These are phyloP conservation scores for Amyloporia xantha DNA, from an alignment of 768 basidiomycete genomes.

Conservation along the genomic window DNA sequence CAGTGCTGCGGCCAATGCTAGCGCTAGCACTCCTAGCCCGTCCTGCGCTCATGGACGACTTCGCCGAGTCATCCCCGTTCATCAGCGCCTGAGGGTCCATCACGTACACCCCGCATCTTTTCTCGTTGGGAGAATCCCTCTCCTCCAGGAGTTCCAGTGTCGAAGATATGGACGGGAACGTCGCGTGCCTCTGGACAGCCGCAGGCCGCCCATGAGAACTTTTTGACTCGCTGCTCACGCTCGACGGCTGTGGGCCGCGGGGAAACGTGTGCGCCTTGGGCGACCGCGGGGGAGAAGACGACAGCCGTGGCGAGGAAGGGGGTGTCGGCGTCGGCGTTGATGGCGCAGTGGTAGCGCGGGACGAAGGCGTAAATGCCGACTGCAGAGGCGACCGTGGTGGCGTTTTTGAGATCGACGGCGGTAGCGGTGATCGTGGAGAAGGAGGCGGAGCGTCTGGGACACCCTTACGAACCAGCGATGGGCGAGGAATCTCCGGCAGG, in stretches of 20 bases:
- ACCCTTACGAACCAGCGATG: conserved; percentile 1
- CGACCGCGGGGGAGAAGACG: conserved; percentile 6
- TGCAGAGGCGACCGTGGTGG: conserved; percentile 6
- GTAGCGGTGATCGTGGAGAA: background rate
- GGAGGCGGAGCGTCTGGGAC: conserved; percentile 3
- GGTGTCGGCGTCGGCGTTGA: conserved; percentile 4
- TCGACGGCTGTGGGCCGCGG: background rate
- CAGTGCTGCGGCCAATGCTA: conserved; percentile 7
- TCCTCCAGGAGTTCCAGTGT: conserved; percentile 22
- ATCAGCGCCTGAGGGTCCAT: conserved; percentile 3
- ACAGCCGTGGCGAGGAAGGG: conserved; percentile 7
- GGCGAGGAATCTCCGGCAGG: conserved; percentile 1
- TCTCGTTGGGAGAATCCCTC: conserved; percentile 17
- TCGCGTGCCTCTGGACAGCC: conserved; percentile 12
- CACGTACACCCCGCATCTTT: conserved; percentile 20
- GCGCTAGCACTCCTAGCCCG: background rate
- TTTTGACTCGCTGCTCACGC: background rate
- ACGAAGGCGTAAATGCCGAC: conserved; percentile 9
- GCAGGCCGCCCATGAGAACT: no score
- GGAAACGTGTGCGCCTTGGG: conserved; percentile 7
- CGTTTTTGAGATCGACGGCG: background rate
- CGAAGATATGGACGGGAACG: conserved; percentile 24
- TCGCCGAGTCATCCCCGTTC: background rate
- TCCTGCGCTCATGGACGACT: background rate
- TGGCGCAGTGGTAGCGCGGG: conserved; percentile 6